Base-by-base conservation (phyloP, 2,329 filamentous ascomycete genomes). In the Neopestalotiopsis clavispora region DNA sequence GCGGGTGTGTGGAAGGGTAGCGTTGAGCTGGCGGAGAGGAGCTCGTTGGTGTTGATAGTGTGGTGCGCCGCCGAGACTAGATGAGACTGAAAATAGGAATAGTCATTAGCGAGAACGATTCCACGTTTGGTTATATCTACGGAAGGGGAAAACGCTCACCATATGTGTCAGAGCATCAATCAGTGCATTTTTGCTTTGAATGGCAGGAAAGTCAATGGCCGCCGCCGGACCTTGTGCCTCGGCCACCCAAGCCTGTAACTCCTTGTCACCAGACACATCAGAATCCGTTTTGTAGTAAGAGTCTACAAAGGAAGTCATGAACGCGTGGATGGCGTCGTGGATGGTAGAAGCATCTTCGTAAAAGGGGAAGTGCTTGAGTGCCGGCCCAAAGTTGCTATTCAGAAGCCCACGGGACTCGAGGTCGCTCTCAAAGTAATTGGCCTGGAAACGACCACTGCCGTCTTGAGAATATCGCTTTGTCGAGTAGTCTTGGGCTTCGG, bases 171-270 rank as follows among this genome's bases (percentile, higher is more conserved):
- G 45, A 52, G 45, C 45, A 52, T 52, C 45, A 10, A 52, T 73
- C 42, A 75, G 70, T n/a, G 66, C 69, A 1, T 74, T 73, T 0
- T 68, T 38, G 34, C 72, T 69, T 5, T 72, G 65, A 10, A 73
- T 69, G n/a, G 81, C 61, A n/a, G 71, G 83, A 74, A 86, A 84
- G 73, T 85, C 81, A 38, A 81, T 73, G 1, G 78, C 78, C 67
- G 77, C 64, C 0, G 83, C 83, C 1, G 72, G 69, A 1, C 74
- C 75, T 63, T 75, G 79, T 30, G 80, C 81, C 75, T 86, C 84
- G 1, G 65, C 59, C 34, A 83, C 77, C 84, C 84, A 86, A n/a
- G 76, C 76, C 67, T 82, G 79, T 1, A 86, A 72, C 69, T 86
- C 84, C 0, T 60, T 28, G 71, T 86, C 84, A 4, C 68, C 65